Evolutionary conservation across 768 basidiomycete genomes (phyloP).

Genomic region (Galerina marginata): DNA sequence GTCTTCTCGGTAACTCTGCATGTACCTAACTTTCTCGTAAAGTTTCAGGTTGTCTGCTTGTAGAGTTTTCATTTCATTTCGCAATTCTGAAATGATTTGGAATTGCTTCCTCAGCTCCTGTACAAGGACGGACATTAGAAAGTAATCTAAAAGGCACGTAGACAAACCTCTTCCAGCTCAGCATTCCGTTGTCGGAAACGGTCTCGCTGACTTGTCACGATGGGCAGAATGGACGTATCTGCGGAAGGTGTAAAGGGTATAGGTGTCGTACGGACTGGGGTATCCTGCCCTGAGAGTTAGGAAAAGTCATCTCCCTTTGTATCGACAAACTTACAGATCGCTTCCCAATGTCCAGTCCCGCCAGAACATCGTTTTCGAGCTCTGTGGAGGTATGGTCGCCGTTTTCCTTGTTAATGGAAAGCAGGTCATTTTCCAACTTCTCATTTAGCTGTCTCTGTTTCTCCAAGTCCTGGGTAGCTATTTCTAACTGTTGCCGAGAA

Average conservation of each 20-base stretch:
- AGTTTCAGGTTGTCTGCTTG: constrained; percentile 96
- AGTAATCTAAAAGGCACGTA: background rate
- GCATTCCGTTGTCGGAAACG: constrained; percentile 97
- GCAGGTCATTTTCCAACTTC: constrained; percentile 88
- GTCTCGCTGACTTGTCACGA: constrained; percentile 96
- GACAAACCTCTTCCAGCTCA: constrained; percentile 88
- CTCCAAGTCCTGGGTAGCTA: constrained; percentile 67
- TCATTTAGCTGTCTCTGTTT: constrained; percentile 86
- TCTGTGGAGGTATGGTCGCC: constrained; percentile 34
- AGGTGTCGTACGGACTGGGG: constrained; percentile 59
- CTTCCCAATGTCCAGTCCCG: constrained; percentile 74
- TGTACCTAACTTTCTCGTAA: constrained; percentile 98
- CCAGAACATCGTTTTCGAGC: constrained; percentile 60
- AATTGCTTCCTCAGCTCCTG: constrained; percentile 96
- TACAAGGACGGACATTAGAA: constrained; percentile 2
- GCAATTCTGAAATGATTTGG: constrained; percentile 92
- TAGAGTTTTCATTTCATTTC: constrained; percentile 87
- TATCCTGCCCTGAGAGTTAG: constrained; percentile 16
- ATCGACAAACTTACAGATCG: constrained; percentile 45
- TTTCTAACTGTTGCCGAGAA: constrained; percentile 61
- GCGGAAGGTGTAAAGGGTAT: constrained; percentile 76
- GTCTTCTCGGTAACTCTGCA: constrained; percentile 94
- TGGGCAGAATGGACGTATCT: constrained; percentile 96
- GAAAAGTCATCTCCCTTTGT: background rate
- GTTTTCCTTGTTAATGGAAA: constrained; percentile 75